These are phyloP conservation scores for Mycena epipterygia DNA, from an alignment of 768 basidiomycete species.

Conservation along the genomic window DNA sequence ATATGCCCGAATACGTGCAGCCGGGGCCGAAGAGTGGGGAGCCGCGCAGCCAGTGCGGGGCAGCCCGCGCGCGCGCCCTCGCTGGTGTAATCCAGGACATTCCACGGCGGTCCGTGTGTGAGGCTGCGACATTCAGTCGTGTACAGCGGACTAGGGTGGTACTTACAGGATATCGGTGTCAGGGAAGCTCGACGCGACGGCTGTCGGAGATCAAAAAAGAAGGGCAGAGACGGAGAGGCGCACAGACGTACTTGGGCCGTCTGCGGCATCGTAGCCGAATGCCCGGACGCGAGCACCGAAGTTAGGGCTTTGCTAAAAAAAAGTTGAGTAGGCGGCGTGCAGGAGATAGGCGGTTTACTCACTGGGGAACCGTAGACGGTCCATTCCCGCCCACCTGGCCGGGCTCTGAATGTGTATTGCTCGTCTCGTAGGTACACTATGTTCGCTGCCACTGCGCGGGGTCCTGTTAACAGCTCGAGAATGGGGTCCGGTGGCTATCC, in stretches of 20 bases:
- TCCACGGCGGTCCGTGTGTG: slow-evolving; percentile 72
- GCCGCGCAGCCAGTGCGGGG: slow-evolving; percentile 55
- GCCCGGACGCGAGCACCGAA: slow-evolving; percentile 61
- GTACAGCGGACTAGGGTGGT: no score
- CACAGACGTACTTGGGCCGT: slow-evolving; percentile 52
- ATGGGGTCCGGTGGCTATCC: slow-evolving; percentile 41
- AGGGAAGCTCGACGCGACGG: slow-evolving; percentile 48
- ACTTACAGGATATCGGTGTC: slow-evolving; percentile 60
- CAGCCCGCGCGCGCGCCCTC: slow-evolving; percentile 62
- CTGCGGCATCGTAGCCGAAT: slow-evolving; percentile 61
- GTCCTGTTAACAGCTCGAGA: slow-evolving; percentile 51
- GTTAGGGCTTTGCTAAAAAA: slow-evolving; percentile 13
- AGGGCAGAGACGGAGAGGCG: background rate
- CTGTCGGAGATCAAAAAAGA: slow-evolving; percentile 30
- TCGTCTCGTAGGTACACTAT: slow-evolving; percentile 72
- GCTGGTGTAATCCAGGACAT: slow-evolving; percentile 64
- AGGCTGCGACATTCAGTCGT: slow-evolving; percentile 43
- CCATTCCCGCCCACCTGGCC: slow-evolving; percentile 62
- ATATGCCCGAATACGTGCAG: slow-evolving; percentile 77
- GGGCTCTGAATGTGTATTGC: slow-evolving; percentile 52
- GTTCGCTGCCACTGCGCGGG: slow-evolving; percentile 53
- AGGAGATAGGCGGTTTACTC: slow-evolving; percentile 35
- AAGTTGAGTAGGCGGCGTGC: no score
- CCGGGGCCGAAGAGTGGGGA: slow-evolving; percentile 57
- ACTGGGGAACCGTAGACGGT: slow-evolving; percentile 79